Percentiles rank a stretch among this genome's conserved stretches.
phyloP scores from a whole-genome alignment of 345 rosid genomes.

The Lepidium didymum region DNA sequence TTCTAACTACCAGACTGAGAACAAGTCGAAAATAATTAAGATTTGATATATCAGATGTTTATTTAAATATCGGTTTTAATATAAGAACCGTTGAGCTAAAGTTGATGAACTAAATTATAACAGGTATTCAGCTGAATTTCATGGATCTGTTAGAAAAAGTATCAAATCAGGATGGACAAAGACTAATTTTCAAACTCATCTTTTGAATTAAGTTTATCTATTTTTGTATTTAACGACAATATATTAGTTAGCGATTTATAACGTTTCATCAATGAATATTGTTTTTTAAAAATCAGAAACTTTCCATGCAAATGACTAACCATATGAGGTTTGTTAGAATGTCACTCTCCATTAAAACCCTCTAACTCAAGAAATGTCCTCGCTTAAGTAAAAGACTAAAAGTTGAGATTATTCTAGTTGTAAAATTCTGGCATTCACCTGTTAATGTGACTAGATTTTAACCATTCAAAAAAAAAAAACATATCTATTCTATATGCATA shows the following conservation, averaged over 20 bases:
- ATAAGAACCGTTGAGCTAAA: constrained; percentile 30
- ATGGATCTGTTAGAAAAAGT: constrained; percentile 10
- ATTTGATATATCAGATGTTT: background rate
- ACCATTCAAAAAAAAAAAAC: background rate
- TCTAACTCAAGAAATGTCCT: constrained; percentile 21
- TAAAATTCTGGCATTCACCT: constrained; percentile 9
- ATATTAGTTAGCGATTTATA: background rate
- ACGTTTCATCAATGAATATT: background rate
- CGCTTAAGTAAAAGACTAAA: constrained; percentile 16
- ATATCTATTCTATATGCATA: background rate
- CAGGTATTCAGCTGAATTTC: constrained; percentile 8
- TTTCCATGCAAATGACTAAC: constrained; percentile 25
- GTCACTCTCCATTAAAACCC: constrained; percentile 25
- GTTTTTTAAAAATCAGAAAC: background rate
- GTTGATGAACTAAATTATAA: constrained; percentile 26
- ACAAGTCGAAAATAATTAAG: background rate
- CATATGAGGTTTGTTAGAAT: constrained; percentile 26
- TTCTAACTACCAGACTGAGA: too few species aligned
- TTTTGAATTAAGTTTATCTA: background rate
- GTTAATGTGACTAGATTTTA: background rate
- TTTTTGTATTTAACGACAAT: constrained; percentile 21
- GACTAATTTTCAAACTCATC: constrained; percentile 11
- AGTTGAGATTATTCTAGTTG: constrained; percentile 14
- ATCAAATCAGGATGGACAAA: constrained; percentile 5
- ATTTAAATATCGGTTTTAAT: background rate